Conservation (phyloP, 2,329 filamentous ascomycete species). For the Xylaria hypoxylon region DNA sequence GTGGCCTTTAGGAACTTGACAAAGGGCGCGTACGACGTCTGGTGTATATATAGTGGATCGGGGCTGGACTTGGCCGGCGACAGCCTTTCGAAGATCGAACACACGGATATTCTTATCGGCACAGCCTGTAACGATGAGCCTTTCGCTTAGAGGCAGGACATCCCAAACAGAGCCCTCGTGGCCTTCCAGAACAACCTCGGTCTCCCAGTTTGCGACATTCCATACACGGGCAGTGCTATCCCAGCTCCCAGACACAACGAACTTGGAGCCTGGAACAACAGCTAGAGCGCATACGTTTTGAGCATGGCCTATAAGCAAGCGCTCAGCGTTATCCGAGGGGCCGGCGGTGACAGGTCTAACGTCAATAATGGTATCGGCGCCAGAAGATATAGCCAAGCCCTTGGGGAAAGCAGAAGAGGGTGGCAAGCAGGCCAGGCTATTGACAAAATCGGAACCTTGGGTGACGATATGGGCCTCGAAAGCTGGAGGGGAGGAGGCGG, state of each 20-base stretch:
- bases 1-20: constrained; percentile 79
- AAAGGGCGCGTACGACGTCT: constrained; percentile 90
- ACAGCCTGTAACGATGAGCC: constrained; percentile 88
- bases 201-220: constrained; percentile 87
- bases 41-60: constrained; percentile 71
- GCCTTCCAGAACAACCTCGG: constrained; percentile 75
- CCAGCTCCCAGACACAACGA: constrained; percentile 93
- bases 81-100: constrained; percentile 75
- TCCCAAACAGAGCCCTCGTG: constrained; percentile 87
- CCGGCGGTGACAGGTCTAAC: constrained; percentile 77
- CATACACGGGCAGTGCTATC: constrained; percentile 89
- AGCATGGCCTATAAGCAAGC: constrained; percentile 85
- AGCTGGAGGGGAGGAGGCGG: constrained; percentile 71
- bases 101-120: constrained; percentile 91
- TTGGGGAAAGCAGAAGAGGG: constrained; percentile 76
- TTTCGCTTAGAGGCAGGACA: constrained; percentile 84
- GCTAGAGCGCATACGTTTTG: constrained; percentile 91
- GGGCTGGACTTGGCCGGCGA: constrained; percentile 65
- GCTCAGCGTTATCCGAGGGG: constrained; percentile 81
- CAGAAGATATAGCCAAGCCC: constrained; percentile 87
- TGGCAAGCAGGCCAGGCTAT: constrained; percentile 81
- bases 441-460: constrained; percentile 87
- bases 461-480: constrained; percentile 84
- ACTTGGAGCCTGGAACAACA: constrained; percentile 76
- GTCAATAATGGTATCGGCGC: constrained; percentile 93